These are phyloP conservation scores for Gloeopeniophorella convolvens DNA, from an alignment of 768 basidiomycete species.

Conservation along the genomic window DNA sequence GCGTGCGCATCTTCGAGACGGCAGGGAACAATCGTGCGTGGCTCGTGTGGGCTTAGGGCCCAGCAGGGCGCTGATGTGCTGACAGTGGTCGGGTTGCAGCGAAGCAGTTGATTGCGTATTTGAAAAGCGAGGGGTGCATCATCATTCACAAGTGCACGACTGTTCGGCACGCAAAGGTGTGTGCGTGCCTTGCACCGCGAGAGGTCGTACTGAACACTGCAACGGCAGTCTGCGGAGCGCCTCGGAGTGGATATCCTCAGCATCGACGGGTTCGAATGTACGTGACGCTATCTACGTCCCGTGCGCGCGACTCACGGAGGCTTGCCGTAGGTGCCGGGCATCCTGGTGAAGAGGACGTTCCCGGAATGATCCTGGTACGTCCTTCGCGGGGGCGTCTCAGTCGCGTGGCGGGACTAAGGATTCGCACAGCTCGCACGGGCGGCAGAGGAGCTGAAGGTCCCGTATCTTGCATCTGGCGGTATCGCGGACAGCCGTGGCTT, in stretches of 20 bases:
- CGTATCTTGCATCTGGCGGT: constrained; percentile 89
- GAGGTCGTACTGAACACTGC: not conserved
- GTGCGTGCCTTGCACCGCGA: not conserved
- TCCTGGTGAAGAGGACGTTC: constrained; percentile 92
- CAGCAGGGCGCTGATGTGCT: not conserved
- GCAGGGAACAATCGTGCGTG: constrained; percentile 83
- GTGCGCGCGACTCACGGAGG: constrained; percentile 12
- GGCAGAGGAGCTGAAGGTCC: constrained; percentile 73
- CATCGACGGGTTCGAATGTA: constrained; percentile 91
- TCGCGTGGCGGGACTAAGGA: not conserved
- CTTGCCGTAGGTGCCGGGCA: constrained; percentile 73
- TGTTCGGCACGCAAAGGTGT: constrained; percentile 77
- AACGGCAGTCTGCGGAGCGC: constrained; percentile 49
- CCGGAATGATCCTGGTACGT: constrained; percentile 71
- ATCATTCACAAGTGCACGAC: constrained; percentile 91
- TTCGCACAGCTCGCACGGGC: constrained; percentile 75
- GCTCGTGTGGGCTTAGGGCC: constrained; percentile 1
- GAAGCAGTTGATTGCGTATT: constrained; percentile 68
- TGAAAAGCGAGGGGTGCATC: constrained; percentile 71
- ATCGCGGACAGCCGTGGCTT: constrained; percentile 83
- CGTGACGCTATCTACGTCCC: constrained; percentile 18
- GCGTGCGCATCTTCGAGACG: constrained; percentile 86
- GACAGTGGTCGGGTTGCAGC: constrained; percentile 38
- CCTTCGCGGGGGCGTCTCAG: not conserved
- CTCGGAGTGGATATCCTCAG: constrained; percentile 83